Evolutionary conservation across 1,284 basidiomycete genomes (phyloP).

Genomic region (Puccinia hordei): DNA sequence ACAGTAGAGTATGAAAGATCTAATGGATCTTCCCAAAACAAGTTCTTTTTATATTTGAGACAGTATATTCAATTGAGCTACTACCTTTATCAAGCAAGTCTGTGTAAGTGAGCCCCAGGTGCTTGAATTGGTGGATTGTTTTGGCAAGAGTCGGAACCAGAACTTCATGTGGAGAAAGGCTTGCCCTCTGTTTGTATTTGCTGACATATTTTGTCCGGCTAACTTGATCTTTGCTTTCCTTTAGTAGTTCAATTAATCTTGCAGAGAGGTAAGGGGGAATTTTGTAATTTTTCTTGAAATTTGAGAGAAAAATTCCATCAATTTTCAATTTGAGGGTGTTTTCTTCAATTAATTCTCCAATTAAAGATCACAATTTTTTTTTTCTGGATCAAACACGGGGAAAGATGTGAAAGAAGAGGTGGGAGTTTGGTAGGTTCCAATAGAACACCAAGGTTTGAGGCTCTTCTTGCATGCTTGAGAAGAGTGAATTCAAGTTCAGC

Average conservation of each 20-base stretch:
- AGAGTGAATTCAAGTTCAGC: constrained; percentile 27
- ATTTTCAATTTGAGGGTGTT: neutral
- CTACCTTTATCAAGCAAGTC: constrained; percentile 31
- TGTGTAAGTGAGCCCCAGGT: constrained; percentile 22
- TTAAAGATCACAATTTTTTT: constrained; percentile 36
- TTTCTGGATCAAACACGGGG: constrained; percentile 20
- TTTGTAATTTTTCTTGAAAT: constrained; percentile 19
- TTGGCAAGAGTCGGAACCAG: constrained; percentile 19
- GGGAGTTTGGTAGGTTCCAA: constrained; percentile 15
- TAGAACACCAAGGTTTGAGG: constrained; percentile 31
- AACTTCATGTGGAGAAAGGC: constrained; percentile 2
- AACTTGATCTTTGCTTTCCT: neutral
- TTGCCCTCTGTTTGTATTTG: constrained; percentile 15
- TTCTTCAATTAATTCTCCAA: constrained; percentile 38
- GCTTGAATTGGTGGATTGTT: constrained; percentile 15
- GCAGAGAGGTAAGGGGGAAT: constrained; percentile 24
- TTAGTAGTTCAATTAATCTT: constrained; percentile 6
- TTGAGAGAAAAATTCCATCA: neutral
- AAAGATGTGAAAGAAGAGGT: constrained; percentile 11
- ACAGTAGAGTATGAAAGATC: constrained; percentile 25
- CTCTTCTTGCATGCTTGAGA: constrained; percentile 34
- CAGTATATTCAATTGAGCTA: constrained; percentile 37
- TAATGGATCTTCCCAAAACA: constrained; percentile 26
- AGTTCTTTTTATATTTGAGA: neutral
- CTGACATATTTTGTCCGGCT: constrained; percentile 9